Evolutionary conservation across 1,139 yeast genomes (phyloP).

Genomic region (Zygoascus hellenicus): DNA sequence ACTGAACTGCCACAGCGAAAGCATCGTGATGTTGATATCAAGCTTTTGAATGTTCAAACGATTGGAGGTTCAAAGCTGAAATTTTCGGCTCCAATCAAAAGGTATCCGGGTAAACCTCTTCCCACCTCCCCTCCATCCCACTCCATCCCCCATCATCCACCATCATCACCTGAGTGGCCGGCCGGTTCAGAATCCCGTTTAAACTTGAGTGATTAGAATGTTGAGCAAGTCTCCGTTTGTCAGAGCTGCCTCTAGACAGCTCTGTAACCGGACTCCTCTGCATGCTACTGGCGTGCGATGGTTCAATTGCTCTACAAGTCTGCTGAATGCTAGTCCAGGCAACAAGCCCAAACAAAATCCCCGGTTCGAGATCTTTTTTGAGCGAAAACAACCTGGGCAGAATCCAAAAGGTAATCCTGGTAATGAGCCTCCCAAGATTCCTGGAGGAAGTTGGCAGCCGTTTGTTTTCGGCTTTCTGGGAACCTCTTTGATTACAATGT

Average conservation of each 20-base stretch:
- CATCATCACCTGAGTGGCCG: neutral
- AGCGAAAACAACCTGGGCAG: conserved; percentile 6
- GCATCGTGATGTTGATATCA: neutral
- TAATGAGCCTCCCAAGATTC: conserved; percentile 1
- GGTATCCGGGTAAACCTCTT: neutral
- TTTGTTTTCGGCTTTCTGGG: conserved; percentile 9
- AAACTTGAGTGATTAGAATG: too few relatives aligned
- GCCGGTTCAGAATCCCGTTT: neutral
- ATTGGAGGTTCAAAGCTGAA: conserved; percentile 1
- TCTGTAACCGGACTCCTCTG: too few relatives aligned
- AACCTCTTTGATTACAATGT: conserved; percentile 5
- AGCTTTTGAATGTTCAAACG: neutral
- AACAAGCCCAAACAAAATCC: conserved; percentile 9
- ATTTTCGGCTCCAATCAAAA: neutral
- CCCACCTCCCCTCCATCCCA: neutral
- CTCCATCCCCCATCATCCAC: too few relatives aligned
- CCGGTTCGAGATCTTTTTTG: conserved; percentile 7
- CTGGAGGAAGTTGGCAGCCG: conserved; percentile 10
- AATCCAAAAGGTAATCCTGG: neutral
- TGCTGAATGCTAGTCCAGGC: neutral
- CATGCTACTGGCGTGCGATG: too few relatives aligned
- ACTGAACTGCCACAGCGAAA: conserved; percentile 7
- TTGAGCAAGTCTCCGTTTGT: too few relatives aligned
- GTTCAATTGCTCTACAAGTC: too few relatives aligned
- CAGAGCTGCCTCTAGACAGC: too few relatives aligned